Evolutionary conservation across 2,329 filamentous ascomycete genomes (phyloP).

Genomic region (Aspergillus latus): DNA sequence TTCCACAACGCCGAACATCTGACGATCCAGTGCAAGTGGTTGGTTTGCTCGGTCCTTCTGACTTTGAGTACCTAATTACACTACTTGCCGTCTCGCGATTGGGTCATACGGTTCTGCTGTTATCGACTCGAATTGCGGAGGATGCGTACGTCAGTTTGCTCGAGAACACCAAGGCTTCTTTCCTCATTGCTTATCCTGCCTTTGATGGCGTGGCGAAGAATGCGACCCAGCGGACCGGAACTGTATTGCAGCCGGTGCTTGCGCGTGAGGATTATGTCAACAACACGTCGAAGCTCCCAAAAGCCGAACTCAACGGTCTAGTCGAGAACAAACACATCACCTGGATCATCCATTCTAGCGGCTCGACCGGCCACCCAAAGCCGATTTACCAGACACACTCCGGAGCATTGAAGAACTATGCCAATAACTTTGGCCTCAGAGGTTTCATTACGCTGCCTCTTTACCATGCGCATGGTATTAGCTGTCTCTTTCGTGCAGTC

Average conservation of each 20-base stretch:
- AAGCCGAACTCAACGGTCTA: conserved; percentile 22
- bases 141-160: conserved; percentile 25
- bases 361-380: conserved; percentile 63
- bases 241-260: conserved; percentile 20
- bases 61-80: conserved; percentile 27
- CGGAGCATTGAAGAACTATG: conserved; percentile 51
- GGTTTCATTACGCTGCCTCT: conserved; percentile 58
- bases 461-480: conserved; percentile 61
- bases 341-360: conserved; percentile 53
- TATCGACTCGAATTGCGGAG: conserved; percentile 26
- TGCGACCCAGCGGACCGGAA: conserved; percentile 20
- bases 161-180: conserved; percentile 22
- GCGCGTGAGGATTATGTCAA: conserved; percentile 8
- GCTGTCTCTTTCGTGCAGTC: conserved; percentile 55
- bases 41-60: conserved; percentile 25
- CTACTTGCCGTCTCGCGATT: conserved; percentile 24
- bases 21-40: conserved; percentile 25
- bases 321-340: conserved; percentile 35
- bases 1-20: conserved; percentile 22
- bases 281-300: not conserved
- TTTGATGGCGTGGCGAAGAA: conserved; percentile 24
- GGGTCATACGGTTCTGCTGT: conserved; percentile 26
- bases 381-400: conserved; percentile 60
- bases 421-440: conserved; percentile 46
- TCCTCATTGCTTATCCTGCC: conserved; percentile 21